Evolutionary conservation across 768 basidiomycete genomes (phyloP), one percentile per base, ranked within the genome.

Genomic region (Russula foetens): DNA sequence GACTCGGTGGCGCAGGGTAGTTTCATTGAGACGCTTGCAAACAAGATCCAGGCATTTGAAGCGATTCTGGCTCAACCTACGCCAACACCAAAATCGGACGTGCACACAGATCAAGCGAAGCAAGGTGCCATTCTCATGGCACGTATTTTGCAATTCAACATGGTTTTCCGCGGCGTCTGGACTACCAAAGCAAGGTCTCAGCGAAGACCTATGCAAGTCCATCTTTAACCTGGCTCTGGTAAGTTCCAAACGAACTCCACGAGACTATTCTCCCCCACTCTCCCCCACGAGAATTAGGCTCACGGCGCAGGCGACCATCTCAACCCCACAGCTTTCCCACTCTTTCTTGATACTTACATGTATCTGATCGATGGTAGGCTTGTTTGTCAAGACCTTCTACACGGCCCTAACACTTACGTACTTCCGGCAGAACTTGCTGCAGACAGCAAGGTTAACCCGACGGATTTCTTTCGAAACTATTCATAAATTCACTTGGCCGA

Each of bases 311-410:
- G 84, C n/a, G 72, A 75, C 45, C 73, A 77, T 53, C 71, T 82
- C 9, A 82, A 87, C 66, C 70, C 80, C 2, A 75, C 84, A 43
- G 74, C 80, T 48, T 90, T 84, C 71, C 79, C 85, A 0, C 69
- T 90, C 47, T 72, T 90, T 33, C 70, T 89, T 24, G 90, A 92
- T 73, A 91, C 90, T 4, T 72, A 89, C 1, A 82, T 83, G 66
- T 88, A 84, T 67, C 71, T 89, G 8, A 76, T 87, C 29, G 90
- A 92, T 67, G 90, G 90, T 89, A 66, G 58, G 79, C 63, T 53
- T 38, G 28, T 15, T n/a, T 68, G 31, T 33, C 31, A 33, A 23
- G 43, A 8, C 49, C 9, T n/a, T n/a, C 31, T 45, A 9, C 3
- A n/a, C 26, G 11, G 35, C 38, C n/a, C 1, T 38, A 38, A n/a